Percentiles rank a stretch among this genome's conserved stretches.
phyloP scores from a whole-genome alignment of 2,329 filamentous ascomycete species.

The Colletotrichum sp. region DNA sequence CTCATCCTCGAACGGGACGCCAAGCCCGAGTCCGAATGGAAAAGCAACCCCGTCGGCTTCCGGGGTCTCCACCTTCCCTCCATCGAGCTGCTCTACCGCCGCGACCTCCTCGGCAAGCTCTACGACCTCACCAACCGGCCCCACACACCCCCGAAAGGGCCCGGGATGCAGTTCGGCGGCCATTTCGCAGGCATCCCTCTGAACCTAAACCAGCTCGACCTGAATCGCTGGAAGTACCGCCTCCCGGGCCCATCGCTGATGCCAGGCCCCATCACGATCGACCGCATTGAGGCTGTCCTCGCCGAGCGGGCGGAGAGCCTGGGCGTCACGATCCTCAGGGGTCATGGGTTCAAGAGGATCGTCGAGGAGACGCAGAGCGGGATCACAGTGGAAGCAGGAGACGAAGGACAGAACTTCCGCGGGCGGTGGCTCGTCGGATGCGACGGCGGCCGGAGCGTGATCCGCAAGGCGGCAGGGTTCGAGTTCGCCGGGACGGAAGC shows the following conservation, averaged over 20 bases:
- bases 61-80: constrained; percentile 38
- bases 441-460: constrained; percentile 43
- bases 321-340: constrained; percentile 32
- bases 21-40: constrained; percentile 36
- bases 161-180: constrained; percentile 34
- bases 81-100: constrained; percentile 40
- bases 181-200: constrained; percentile 35
- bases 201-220: constrained; percentile 30
- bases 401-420: constrained; percentile 21
- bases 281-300: constrained; percentile 24
- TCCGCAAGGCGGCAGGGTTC: constrained; percentile 42
- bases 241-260: constrained; percentile 31
- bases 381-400: constrained; percentile 25
- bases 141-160: constrained; percentile 8
- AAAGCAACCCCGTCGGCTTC: constrained; percentile 29
- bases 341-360: constrained; percentile 26
- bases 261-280: constrained; percentile 24
- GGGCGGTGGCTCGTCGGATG: constrained; percentile 45
- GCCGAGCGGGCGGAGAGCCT: constrained; percentile 27
- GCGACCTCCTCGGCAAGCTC: constrained; percentile 38
- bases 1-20: constrained; percentile 44
- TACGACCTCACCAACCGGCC: constrained; percentile 16
- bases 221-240: constrained; percentile 32
- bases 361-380: constrained; percentile 23
- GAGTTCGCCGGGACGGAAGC: constrained; percentile 39